Evolutionary conservation across 2,329 filamentous ascomycete genomes (phyloP).

Genomic region (Talaromyces islandicus): DNA sequence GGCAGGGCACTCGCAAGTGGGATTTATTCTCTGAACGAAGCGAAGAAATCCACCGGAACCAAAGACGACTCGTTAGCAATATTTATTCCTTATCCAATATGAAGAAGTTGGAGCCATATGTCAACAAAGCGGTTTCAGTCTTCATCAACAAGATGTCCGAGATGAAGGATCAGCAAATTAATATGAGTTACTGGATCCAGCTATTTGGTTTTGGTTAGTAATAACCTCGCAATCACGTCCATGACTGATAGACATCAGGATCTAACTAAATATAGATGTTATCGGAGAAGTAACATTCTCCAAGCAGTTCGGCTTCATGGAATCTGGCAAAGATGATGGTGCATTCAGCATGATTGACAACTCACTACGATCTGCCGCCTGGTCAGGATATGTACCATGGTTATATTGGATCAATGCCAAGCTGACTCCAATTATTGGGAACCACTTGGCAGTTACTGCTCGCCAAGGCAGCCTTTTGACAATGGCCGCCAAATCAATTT

Average conservation of each 20-base stretch:
- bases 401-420: constrained; percentile 30
- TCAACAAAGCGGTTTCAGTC: constrained; percentile 30
- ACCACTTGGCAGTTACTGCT: constrained; percentile 26
- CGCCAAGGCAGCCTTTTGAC: constrained; percentile 28
- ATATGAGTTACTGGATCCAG: constrained; percentile 6
- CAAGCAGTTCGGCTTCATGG: constrained; percentile 32
- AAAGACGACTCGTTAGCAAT: constrained; percentile 27
- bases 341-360: constrained; percentile 27
- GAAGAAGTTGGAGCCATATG: constrained; percentile 33
- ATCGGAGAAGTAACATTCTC: constrained; percentile 37
- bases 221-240: background rate
- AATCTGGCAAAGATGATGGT: constrained; percentile 26
- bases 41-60: constrained; percentile 28
- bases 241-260: constrained; percentile 16
- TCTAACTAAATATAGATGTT: constrained; percentile 25
- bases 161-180: constrained; percentile 9
- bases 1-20: constrained; percentile 33
- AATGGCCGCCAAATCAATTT: constrained; percentile 9
- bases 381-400: constrained; percentile 34
- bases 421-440: constrained; percentile 31
- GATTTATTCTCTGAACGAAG: constrained; percentile 35
- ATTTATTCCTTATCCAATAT: constrained; percentile 33
- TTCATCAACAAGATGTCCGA: constrained; percentile 29
- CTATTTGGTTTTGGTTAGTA: constrained; percentile 6
- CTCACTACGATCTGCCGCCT: constrained; percentile 26